Evolutionary conservation across 345 rosid genomes (phyloP), one percentile per base, ranked within the genome.

Genomic region (Rhizophora apiculata): DNA sequence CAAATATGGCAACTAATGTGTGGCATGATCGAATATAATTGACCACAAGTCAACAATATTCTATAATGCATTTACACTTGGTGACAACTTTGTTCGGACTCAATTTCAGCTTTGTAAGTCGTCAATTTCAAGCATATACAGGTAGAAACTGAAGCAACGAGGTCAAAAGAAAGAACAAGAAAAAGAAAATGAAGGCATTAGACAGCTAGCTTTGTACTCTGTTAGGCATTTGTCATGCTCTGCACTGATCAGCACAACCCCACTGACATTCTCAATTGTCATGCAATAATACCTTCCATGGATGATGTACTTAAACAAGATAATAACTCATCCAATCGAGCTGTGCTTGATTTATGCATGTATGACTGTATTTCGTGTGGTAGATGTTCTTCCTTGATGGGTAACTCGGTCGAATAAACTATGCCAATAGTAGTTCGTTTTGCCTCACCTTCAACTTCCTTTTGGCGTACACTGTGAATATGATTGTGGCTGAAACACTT

Each of bases 401-500:
- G 20, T 24, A 26, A 59, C 46, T 55, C 62, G 60, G 63, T 32
- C 32, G 39, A 57, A 67, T 55, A 69, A 62, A 76, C 77, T 64
- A 80, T 36, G 80, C 78, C 65, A 82, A 37, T 13, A 80, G 54
- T 39, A 80, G 81, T 64, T 85, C 90, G 32, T 84, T 96, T 59
- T 86, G 92, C 75, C 89, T 77, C 46, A 73, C 66, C 58, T 82
- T 90, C 62, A 95, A 94, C 80, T 86, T 78, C 83, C 85, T 85
- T 81, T 90, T 95, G 0, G 99, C 96, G 60, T 86, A 95, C 56
- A 85, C 69, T 8, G 99, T 95, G 74, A 89, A 81, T 52, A 89
- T 65, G 62, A 88, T 74, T 22, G 99, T 85, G 6, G 97, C 76
- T n/a, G 60, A 82, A 43, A 92, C 92, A 36, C 96, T 86, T 15